Base-by-base conservation (phyloP, 257 asterid genomes). In the Hygrophila difformis region DNA sequence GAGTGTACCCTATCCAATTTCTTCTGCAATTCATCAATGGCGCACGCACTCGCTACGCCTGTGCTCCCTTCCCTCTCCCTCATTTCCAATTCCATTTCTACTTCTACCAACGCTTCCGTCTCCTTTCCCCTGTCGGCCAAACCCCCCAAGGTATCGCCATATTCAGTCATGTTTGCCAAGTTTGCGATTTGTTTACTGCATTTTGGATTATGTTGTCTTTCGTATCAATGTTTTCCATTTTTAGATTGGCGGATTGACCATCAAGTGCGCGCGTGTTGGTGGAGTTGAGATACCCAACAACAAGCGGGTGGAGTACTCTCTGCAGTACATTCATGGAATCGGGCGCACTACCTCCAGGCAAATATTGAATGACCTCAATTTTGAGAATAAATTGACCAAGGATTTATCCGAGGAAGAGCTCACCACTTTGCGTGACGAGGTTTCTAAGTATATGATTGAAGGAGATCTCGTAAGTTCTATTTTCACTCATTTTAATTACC, bases 281-380 rank as follows among this genome's bases (percentile, higher is more conserved):
- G 98, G 94, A 22, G 96, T 89, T 22, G 98, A 89, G 73, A 78
- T 89, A 16, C 98, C 96, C 18, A 89, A 89, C 82, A 85, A 72
- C 86, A 89, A 85, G 70, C 70, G 98, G 42, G 70, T 89, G 18
- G 94, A 85, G 71, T 89, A 75, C 43, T 75, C 98, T 5, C 26
- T 89, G 81, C 98, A 77, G 82, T 85, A 85, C 72, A 72, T 89
- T 52, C 98, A 89, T 68, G 96, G 98, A 33, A 79, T 85, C 51
- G 96, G 98, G 51, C 93, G 98, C 22, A 79, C 92, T 4, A 23
- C 29, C 2, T 68, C 98, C 12, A 63, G 56, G 50, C 96, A 89
- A 36, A 89, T 89, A 23, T 48, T 89, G 38, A 51, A 47, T 43
- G 96, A 89, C 57, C 76, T 89, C 18, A 63, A 51, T 44, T 75